phyloP scores from a whole-genome alignment of 768 basidiomycete species.

The Mycena amicta region DNA sequence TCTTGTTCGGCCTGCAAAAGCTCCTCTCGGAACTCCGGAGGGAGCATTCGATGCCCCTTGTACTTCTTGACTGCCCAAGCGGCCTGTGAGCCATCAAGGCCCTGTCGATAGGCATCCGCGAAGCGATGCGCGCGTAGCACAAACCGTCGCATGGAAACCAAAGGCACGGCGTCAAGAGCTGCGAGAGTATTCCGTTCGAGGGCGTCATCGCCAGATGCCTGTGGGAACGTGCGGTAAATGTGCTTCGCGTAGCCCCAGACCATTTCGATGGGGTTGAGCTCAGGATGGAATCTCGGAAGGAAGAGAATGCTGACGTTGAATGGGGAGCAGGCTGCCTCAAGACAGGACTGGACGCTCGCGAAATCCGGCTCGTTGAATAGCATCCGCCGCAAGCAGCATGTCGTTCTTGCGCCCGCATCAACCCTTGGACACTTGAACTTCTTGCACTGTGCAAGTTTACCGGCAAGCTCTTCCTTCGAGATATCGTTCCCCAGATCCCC shows the following conservation, averaged over 20 bases:
- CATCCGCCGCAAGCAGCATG: slow-evolving; percentile 30
- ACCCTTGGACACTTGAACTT: slow-evolving; percentile 28
- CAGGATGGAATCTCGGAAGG: slow-evolving; percentile 11
- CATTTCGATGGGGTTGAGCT: slow-evolving; percentile 32
- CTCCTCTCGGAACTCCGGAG: neutral
- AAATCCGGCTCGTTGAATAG: slow-evolving; percentile 31
- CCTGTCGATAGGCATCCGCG: neutral
- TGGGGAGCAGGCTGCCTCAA: neutral
- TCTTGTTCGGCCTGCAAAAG: neutral
- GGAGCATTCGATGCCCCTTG: neutral
- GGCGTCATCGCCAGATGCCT: slow-evolving; percentile 23
- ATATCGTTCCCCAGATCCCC: neutral
- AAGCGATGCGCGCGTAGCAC: neutral
- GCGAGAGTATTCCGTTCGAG: slow-evolving; percentile 27
- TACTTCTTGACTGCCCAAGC: neutral
- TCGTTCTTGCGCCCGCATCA: neutral
- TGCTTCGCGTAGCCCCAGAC: slow-evolving; percentile 29
- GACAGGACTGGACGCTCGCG: neutral
- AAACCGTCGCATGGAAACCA: slow-evolving; percentile 2
- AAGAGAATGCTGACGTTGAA: slow-evolving; percentile 5
- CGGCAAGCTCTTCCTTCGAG: neutral
- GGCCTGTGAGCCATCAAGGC: neutral
- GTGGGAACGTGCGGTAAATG: slow-evolving; percentile 18
- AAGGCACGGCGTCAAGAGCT: slow-evolving; percentile 25
- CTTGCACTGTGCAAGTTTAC: slow-evolving; percentile 14